These are phyloP conservation scores for Pugionium cornutum DNA, from an alignment of 345 rosid genomes.

Conservation along the genomic window DNA sequence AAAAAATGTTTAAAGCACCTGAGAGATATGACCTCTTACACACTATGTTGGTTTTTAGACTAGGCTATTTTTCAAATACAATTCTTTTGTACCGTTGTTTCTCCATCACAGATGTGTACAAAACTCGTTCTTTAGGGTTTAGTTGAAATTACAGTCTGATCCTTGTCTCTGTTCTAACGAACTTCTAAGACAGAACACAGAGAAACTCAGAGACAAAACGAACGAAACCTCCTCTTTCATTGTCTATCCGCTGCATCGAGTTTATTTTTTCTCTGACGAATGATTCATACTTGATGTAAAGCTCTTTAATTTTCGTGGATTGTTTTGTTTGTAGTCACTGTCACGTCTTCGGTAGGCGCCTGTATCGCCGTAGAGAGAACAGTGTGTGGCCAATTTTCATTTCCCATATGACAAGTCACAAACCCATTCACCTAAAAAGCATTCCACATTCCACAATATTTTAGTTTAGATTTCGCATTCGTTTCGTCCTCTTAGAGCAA, in stretches of 20 bases:
- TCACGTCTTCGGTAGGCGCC: background rate
- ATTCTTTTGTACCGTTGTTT: too few relatives aligned
- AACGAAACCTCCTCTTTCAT: slow-evolving; percentile 7
- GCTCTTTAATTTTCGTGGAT: background rate
- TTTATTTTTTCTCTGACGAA: too few relatives aligned
- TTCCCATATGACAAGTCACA: too few relatives aligned
- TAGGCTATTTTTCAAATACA: too few relatives aligned
- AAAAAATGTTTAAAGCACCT: too few relatives aligned
- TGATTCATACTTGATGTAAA: background rate
- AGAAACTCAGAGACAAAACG: too few relatives aligned
- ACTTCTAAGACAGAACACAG: background rate
- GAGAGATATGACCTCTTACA: too few relatives aligned
- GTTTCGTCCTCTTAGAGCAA: slow-evolving; percentile 60
- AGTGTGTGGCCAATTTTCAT: too few relatives aligned
- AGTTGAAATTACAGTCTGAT: background rate
- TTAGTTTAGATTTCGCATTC: slow-evolving; percentile 38
- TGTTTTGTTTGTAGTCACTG: background rate
- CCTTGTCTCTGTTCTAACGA: slow-evolving; percentile 19
- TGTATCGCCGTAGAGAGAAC: too few relatives aligned
- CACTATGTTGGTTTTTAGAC: too few relatives aligned
- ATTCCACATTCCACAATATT: background rate
- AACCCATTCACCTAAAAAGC: too few relatives aligned
- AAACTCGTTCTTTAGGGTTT: background rate
- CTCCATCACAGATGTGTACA: background rate
- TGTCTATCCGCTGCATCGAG: too few relatives aligned